These are phyloP conservation scores for Claviceps digitariae DNA, from an alignment of 2,329 filamentous ascomycete species.

Conservation along the genomic window DNA sequence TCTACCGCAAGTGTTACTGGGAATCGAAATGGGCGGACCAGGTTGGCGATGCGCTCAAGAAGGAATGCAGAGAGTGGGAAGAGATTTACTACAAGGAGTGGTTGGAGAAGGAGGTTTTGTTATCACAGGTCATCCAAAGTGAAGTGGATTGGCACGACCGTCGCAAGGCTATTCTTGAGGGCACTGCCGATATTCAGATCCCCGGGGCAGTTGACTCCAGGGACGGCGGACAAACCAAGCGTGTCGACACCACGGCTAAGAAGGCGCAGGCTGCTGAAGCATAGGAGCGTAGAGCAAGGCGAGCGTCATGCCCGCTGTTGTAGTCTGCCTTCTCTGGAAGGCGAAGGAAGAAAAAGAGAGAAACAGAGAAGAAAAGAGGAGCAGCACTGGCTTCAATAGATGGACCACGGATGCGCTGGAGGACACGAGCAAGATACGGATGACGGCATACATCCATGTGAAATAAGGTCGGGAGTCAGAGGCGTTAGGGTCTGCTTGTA, in stretches of 20 bases:
- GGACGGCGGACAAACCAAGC: constrained; percentile 14
- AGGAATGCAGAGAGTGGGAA: constrained; percentile 54
- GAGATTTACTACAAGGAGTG: constrained; percentile 57
- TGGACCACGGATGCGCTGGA: background rate
- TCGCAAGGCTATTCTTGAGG: constrained; percentile 39
- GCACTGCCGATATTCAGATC: constrained; percentile 31
- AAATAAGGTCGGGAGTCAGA: background rate
- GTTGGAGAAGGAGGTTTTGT: constrained; percentile 63
- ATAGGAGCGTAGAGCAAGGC: constrained; percentile 1
- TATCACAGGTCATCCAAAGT: constrained; percentile 56
- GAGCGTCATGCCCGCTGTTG: background rate
- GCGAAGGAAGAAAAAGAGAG: no score
- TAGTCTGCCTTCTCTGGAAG: background rate
- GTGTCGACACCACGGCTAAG: constrained; percentile 5
- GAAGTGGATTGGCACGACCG: constrained; percentile 54
- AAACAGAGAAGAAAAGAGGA: background rate
- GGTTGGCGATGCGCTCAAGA: constrained; percentile 48
- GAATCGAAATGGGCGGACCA: constrained; percentile 62
- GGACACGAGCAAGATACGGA: background rate
- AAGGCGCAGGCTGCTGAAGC: constrained; percentile 2
- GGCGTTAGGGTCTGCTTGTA: background rate
- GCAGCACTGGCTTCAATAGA: background rate
- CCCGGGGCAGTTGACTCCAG: constrained; percentile 17
- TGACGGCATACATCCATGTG: background rate
- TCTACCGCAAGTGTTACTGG: constrained; percentile 54